phyloP scores from a whole-genome alignment of 352 stramenopile genomes.

The Phytophthora uliginosa region DNA sequence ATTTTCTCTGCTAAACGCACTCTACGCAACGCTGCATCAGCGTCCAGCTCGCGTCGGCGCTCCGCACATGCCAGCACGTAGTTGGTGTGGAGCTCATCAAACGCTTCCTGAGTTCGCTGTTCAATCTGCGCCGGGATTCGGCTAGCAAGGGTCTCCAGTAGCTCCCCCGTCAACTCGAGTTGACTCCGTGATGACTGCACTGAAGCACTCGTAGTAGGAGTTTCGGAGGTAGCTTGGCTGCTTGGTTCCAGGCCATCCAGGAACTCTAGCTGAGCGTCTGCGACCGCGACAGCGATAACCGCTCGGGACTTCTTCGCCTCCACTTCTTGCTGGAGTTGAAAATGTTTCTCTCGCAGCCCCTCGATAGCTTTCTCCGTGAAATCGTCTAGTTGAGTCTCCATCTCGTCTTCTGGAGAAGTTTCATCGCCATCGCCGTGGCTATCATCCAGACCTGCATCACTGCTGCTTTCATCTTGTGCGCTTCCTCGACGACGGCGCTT shows the following conservation, averaged over 20 bases:
- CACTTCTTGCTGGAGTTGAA: conserved; percentile 19
- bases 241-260: conserved; percentile 14
- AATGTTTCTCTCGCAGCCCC: conserved; percentile 25
- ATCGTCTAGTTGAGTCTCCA: conserved; percentile 27
- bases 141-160: conserved; percentile 32
- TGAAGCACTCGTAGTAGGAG: neutral
- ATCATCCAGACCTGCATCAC: conserved; percentile 2
- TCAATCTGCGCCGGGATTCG: conserved; percentile 36
- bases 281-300: conserved; percentile 22
- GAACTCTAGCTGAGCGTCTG: conserved; percentile 28
- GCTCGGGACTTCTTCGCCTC: conserved; percentile 21
- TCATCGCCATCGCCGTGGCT: neutral
- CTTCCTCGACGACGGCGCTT: conserved; percentile 11
- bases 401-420: conserved; percentile 17
- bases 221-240: neutral
- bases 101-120: conserved; percentile 18
- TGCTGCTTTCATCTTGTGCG: neutral
- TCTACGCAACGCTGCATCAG: conserved; percentile 34
- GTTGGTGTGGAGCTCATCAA: conserved; percentile 39
- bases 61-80: conserved; percentile 22
- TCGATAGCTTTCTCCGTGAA: conserved; percentile 26
- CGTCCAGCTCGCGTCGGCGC: conserved; percentile 36
- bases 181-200: neutral
- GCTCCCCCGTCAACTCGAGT: conserved; percentile 19
- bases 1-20: conserved; percentile 33